Evolutionary conservation across 2,329 filamentous ascomycete genomes (phyloP), one percentile per base, ranked within the genome.

Genomic region (Penicillium sp.): DNA sequence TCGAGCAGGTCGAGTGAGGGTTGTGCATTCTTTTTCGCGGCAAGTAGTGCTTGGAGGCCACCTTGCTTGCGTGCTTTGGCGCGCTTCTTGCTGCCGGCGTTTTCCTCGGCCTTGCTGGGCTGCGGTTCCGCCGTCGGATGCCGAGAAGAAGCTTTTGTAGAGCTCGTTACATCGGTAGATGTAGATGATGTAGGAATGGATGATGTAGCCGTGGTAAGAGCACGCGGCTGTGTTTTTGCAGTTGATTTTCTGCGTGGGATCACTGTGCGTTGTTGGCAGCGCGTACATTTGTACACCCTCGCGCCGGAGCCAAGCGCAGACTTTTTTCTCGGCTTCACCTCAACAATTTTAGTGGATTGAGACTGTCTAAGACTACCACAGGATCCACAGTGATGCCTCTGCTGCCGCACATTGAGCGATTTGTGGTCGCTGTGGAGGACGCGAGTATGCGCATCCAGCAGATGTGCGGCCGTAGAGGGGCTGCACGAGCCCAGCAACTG

Each of bases 51-150:
- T 59, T 81, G 77, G 10, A 83, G 64, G 4, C 79, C 79, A 25
- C 77, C 77, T 48, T 77, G 73, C 56, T 81, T 83, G 24, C 81
- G 70, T 49, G 77, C 70, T 60, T 81, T 82, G 22, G 79, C 78
- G 58, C 80, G 71, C 60, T 81, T 80, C 65, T 81, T 82, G 69
- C 79, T 82, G 67, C 64, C 80, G 13, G 73, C 68, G 39, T 78
- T 74, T 2, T 72, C 69, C 6, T 58, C 61, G 16, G 60, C 52
- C 46, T 71, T 70, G 50, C 39, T 56, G 42, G 38, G 44, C 44
- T 50, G 46, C 4, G 44, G 30, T 13, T 44, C 16, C 28, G 62
- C 49, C 20, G 44, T 20, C 8, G 30, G 57, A 46, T 18, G 28
- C 42, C 18, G 50, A 41, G 36, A 60, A 44, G 35, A 46, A 41